Percentiles rank a stretch among this genome's conserved stretches.
phyloP scores from a whole-genome alignment of 176 grass and related monocot genomes.

The Aechmea fasciata region DNA sequence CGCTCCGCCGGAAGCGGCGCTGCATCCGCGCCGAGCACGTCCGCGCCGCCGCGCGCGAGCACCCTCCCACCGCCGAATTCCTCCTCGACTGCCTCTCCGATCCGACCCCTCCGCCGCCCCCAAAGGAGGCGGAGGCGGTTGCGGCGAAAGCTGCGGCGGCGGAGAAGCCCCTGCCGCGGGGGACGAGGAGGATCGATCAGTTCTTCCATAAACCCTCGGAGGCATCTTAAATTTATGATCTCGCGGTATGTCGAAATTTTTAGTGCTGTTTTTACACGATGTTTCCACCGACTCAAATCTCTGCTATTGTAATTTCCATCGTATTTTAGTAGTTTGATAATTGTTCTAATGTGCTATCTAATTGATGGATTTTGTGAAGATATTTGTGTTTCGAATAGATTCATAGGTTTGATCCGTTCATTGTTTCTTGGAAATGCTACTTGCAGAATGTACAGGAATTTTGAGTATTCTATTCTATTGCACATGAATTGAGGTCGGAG shows the following conservation, averaged over 20 bases:
- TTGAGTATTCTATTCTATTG: no score
- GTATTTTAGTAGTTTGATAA: no score
- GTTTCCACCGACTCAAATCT: no score
- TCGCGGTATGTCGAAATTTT: not conserved
- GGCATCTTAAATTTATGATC: not conserved
- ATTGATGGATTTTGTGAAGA: no score
- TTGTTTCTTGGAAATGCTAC: no score
- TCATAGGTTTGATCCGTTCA: no score
- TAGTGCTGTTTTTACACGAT: no score
- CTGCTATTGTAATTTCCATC: no score
- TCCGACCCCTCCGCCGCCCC: slow-evolving; percentile 14
- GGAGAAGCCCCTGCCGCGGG: slow-evolving; percentile 49
- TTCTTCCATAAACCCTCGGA: slow-evolving; percentile 60
- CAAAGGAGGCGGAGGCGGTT: not conserved
- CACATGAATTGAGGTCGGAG: no score
- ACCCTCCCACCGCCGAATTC: slow-evolving; percentile 64
- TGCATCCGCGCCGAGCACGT: slow-evolving; percentile 43
- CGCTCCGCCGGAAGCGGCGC: slow-evolving; percentile 25
- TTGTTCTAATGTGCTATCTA: no score
- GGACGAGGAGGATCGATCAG: slow-evolving; percentile 67
- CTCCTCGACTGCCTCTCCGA: slow-evolving; percentile 66
- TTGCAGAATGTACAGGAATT: no score
- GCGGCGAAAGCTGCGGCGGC: not conserved
- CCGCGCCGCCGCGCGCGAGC: slow-evolving; percentile 40
- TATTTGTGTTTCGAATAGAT: no score